Conservation (phyloP, 768 basidiomycete genomes). For the Leucocoprinus leucothites region DNA sequence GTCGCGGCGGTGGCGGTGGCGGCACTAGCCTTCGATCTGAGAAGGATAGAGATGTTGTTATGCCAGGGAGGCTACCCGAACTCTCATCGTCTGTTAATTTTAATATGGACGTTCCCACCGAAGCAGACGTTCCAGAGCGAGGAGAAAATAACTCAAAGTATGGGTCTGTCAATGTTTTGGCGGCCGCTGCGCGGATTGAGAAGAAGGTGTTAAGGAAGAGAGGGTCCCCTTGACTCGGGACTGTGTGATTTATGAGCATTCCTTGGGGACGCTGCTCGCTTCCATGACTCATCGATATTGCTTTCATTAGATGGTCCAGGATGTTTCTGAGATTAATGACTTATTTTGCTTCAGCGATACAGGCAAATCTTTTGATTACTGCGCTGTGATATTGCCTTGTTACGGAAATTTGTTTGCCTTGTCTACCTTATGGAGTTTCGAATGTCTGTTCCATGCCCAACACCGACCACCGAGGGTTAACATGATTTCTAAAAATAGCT, state of each 20-base stretch:
- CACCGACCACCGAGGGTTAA: too few relatives aligned
- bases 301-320: not conserved
- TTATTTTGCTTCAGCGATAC: not conserved
- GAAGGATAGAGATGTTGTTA: not conserved
- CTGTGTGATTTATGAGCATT: not conserved
- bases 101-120: not conserved
- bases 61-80: not conserved
- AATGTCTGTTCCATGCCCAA: too few relatives aligned
- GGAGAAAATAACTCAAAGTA: not conserved
- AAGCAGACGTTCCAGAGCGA: not conserved
- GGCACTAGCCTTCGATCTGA: slow-evolving; percentile 11
- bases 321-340: not conserved
- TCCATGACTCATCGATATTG: not conserved
- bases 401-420: too few relatives aligned
- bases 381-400: too few relatives aligned
- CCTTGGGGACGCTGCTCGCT: not conserved
- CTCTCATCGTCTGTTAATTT: slow-evolving; percentile 1
- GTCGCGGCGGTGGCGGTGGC: slow-evolving; percentile 10
- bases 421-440: too few relatives aligned
- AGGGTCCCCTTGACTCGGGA: not conserved
- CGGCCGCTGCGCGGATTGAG: slow-evolving; percentile 17
- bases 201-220: slow-evolving; percentile 6
- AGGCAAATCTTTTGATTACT: not conserved
- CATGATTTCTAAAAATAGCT: too few relatives aligned
- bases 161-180: slow-evolving; percentile 9